Base-by-base conservation (phyloP, 352 stramenopile genomes). In the Pythium phragmitis region DNA sequence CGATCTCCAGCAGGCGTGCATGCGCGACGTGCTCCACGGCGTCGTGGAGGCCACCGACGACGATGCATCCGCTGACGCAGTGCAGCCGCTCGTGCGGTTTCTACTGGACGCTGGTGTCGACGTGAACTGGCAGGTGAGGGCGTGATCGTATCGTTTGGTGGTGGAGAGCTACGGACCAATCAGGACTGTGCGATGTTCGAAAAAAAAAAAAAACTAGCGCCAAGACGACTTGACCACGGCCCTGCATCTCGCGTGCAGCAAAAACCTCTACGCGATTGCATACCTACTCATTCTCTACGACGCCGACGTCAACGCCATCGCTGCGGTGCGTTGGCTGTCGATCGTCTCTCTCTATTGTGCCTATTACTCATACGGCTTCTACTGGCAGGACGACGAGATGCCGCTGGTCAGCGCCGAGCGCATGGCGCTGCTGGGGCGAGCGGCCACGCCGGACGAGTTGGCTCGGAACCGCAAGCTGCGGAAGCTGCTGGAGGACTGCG, bases 291-390 rank as follows among this genome's bases (percentile, higher is more conserved):
- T 93, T 23, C 55, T 91, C 33, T 89, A 85, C 60, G 84, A 78
- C 6, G 82, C 82, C 0, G 84, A 93, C 57, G 79, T 90, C 9
- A 93, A 93, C 42, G 79, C 84, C 9, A 79, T 91, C 50, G 82
- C 84, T 13, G 53, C 68, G 55, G 84, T 91, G 51, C 1, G 59
- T 66, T 46, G 13, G 9, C 11, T 39, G 34, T 39, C 34, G 26
- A 30, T 30, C 2, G 4, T 30, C 3, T 30, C 34, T 39, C 34
- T 39, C 34, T 47, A 37, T 47, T 13, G 41, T 49, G 11, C 30
- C 17, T 23, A 30, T 23, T 8, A 30, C 26, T 52, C 17, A 39
- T 30, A 45, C 14, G 7, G 0, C 19, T 53, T 9, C 5, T 39
- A 8, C 11, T 52, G 12, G 8, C 36, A 92, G 83, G 65, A 89